Base-by-base conservation (phyloP, 805 yeast species). In the Cyberlindnera subsufficiens region DNA sequence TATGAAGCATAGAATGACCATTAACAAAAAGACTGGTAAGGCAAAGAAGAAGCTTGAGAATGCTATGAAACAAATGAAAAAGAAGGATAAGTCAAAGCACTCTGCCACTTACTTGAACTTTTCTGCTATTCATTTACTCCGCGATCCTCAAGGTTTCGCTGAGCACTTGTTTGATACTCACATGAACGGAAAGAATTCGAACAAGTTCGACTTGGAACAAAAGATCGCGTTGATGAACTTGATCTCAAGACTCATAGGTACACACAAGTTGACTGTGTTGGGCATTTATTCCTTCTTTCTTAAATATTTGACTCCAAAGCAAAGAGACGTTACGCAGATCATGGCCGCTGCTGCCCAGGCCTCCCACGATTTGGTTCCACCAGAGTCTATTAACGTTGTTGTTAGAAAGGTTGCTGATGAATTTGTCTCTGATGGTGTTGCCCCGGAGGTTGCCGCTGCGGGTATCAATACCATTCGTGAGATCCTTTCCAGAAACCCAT, bases 121-220 rank as follows among this genome's bases (percentile, higher is more conserved):
- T 67, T 83, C 95, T 40, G 99, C 99, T 30, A 82, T 93, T 42
- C 99, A 93, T 64, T 67, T 93, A 44, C 72, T 93, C 42, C 78
- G 97, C 61, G 99, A 93, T 61, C 99, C 99, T 9, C 99, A 93
- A 63, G 96, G 96, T 5, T 93, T 93, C 66, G 96, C 98, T 7
- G 99, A 93, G 51, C 76, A 71, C 45, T 68, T 93, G 43, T 93
- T 80, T 57, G 74, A 77, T 25, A 76, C 70, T 35, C 95, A 89
- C 58, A 66, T 91, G 46, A 74, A 82, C 38, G 77, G 84, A 34
- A 83, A 84, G 54, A 79, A 75, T 46, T 69, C 80, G 17, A 82
- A 82, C 61, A 80, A 77, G 55, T 84, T 86, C 55, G 82, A 79
- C 57, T 69, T 91, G 55, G 97, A 91, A 47, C 97, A 91, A 61